These are phyloP conservation scores for Lobosporangium transversale DNA, from an alignment of 192 early-diverging fungal species.

Conservation along the genomic window DNA sequence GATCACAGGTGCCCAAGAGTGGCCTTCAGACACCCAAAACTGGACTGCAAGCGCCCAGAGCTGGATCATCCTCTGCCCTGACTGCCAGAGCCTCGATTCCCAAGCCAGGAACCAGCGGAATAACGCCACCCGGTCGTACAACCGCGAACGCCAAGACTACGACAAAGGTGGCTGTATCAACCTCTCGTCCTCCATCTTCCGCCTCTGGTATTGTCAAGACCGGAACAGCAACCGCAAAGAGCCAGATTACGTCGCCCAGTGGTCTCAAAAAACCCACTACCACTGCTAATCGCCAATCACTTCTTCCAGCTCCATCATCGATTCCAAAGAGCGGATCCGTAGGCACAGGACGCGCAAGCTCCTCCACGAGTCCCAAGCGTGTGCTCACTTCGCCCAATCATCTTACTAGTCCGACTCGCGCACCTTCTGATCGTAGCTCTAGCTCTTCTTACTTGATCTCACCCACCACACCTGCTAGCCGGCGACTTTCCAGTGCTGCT, in stretches of 20 bases:
- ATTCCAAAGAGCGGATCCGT: not conserved
- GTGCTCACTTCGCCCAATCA: not conserved
- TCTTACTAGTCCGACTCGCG: slow-evolving; percentile 23
- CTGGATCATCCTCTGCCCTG: slow-evolving; percentile 10
- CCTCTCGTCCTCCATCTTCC: slow-evolving; percentile 12
- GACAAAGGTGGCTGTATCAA: not conserved
- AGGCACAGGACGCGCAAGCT: not conserved
- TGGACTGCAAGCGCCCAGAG: slow-evolving; percentile 21
- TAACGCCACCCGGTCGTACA: not conserved
- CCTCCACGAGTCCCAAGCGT: slow-evolving; percentile 12
- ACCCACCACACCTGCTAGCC: slow-evolving; percentile 22
- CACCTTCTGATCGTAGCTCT: too few species aligned
- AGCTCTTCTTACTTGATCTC: slow-evolving; percentile 20
- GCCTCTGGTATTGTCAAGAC: slow-evolving; percentile 2
- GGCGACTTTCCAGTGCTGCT: slow-evolving; percentile 22
- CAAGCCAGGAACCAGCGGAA: not conserved
- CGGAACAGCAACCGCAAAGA: slow-evolving; percentile 15
- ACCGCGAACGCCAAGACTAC: too few species aligned
- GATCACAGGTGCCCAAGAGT: too few species aligned
- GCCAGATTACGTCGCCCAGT: slow-evolving; percentile 11
- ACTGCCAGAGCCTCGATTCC: slow-evolving; percentile 1
- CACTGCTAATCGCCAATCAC: slow-evolving; percentile 5
- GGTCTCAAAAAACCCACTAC: not conserved
- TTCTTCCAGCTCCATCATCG: slow-evolving; percentile 20
- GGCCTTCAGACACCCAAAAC: slow-evolving; percentile 18